Evolutionary conservation across 768 basidiomycete genomes (phyloP), one percentile per base, ranked within the genome.

Genomic region (Psilocybe subaeruginosa): DNA sequence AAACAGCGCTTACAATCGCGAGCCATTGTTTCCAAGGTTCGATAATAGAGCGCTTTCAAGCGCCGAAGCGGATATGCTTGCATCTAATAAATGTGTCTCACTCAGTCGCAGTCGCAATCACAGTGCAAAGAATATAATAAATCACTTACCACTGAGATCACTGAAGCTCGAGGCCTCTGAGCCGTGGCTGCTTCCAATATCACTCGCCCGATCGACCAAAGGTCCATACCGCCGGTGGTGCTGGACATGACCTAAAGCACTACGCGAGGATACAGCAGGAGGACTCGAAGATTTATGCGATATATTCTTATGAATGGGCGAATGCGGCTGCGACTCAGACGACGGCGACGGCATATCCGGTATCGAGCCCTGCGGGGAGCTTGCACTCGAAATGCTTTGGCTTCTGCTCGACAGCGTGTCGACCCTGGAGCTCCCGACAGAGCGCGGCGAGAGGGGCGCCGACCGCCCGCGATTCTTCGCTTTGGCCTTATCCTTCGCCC

Each of bases 161-260:
- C 92, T 94, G 67, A 94, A 93, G 72, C 93, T 84, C 5, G 92
- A 93, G 0, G 91, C 85, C 46, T 88, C 85, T 23, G 91, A 93
- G 2, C 86, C 85, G 53, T 89, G 82, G 64, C 78, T 85, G 65
- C 89, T 90, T 47, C 80, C 81, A 57, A 84, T 80, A 58, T 88
- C 85, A 65, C 83, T 84, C 39, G 72, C 76, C 37, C 78, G 76
- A 59, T 73, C 80, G 54, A 77, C 76, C 56, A 79, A 67, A 33
- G 82, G 76, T 29, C 78, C 76, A 66, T 85, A 80, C 17, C 81
- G 78, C 55, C 77, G 73, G 60, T 82, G 50, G 27, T 16, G 77
- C 61, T 84, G 80, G 7, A 77, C 73, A 59, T 82, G 80, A 8
- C 84, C 79, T n/a, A 82, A 73, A 14, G 81, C 85, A 56, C 78